A percentile compares a stretch with the other conserved stretches of the same genome.
phyloP scores from a whole-genome alignment of 2,329 filamentous ascomycete species.

The Malbranchea zuffiana region DNA sequence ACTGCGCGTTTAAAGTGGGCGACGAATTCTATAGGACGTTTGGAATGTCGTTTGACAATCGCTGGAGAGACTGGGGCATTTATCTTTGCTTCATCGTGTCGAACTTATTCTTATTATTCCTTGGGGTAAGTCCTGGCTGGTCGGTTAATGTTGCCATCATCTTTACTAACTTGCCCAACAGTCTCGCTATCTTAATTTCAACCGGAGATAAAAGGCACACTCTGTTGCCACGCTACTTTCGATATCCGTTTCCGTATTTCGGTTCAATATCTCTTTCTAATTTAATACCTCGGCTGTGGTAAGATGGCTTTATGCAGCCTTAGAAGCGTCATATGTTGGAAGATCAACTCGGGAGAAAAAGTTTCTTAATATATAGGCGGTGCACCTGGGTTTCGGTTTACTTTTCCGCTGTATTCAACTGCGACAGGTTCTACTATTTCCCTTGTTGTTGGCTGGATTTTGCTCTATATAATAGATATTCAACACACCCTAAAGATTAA shows the following conservation, averaged over 20 bases:
- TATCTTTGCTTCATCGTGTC: slow-evolving; percentile 63
- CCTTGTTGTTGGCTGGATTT: too few relatives aligned
- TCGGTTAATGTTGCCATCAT: background rate
- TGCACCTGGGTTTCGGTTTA: too few relatives aligned
- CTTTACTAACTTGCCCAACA: background rate
- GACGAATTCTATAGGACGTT: slow-evolving; percentile 68
- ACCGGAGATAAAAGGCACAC: slow-evolving; percentile 4
- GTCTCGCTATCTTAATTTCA: slow-evolving; percentile 9
- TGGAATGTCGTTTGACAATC: slow-evolving; percentile 52
- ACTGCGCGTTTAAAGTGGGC: slow-evolving; percentile 61
- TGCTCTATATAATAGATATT: too few relatives aligned
- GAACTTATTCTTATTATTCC: slow-evolving; percentile 57
- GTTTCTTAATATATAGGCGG: too few relatives aligned
- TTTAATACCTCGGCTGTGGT: too few relatives aligned
- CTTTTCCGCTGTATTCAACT: too few relatives aligned
- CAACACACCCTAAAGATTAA: too few relatives aligned
- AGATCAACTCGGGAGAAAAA: too few relatives aligned
- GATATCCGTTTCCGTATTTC: background rate
- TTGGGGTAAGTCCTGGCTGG: slow-evolving; percentile 39
- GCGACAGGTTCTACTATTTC: too few relatives aligned
- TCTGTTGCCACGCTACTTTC: background rate
- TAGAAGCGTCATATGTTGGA: too few relatives aligned
- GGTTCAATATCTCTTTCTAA: background rate
- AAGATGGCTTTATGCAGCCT: too few relatives aligned
- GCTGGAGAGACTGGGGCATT: slow-evolving; percentile 79